phyloP scores from a whole-genome alignment of 176 grass and related monocot species.

The Zizania latifolia region DNA sequence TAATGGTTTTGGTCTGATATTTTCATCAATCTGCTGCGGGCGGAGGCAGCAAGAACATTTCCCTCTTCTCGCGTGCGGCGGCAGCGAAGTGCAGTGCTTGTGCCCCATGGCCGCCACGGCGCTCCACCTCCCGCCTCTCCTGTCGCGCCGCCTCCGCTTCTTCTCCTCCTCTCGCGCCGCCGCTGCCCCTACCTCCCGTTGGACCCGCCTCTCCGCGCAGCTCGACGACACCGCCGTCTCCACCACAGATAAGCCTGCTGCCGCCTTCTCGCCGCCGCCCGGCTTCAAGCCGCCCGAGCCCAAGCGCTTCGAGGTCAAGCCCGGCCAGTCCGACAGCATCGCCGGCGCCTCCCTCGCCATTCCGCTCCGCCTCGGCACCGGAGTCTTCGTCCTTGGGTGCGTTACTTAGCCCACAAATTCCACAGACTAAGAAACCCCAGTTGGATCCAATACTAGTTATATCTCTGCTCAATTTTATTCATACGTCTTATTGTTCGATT shows the following conservation, averaged over 20 bases:
- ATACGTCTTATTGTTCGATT: neutral
- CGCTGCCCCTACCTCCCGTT: neutral
- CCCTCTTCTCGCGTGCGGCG: no score
- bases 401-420: neutral
- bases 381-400: slow-evolving; percentile 65
- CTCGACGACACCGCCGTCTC: slow-evolving; percentile 29
- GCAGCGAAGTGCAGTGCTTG: no score
- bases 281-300: slow-evolving; percentile 68
- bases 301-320: slow-evolving; percentile 53
- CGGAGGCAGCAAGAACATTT: no score
- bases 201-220: slow-evolving; percentile 24
- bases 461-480: neutral
- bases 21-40: no score
- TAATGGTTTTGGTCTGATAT: no score
- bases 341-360: slow-evolving; percentile 63
- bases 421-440: neutral
- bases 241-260: neutral
- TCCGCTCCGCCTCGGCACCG: slow-evolving; percentile 72
- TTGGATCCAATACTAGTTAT: neutral
- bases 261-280: slow-evolving; percentile 37
- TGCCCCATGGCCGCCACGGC: neutral
- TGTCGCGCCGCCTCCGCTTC: neutral
- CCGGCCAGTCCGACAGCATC: slow-evolving; percentile 57
- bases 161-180: neutral
- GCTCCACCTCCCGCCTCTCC: slow-evolving; percentile 1